These are phyloP conservation scores for Lolium rigidum DNA, from an alignment of 176 grass and related monocot genomes.

Conservation along the genomic window DNA sequence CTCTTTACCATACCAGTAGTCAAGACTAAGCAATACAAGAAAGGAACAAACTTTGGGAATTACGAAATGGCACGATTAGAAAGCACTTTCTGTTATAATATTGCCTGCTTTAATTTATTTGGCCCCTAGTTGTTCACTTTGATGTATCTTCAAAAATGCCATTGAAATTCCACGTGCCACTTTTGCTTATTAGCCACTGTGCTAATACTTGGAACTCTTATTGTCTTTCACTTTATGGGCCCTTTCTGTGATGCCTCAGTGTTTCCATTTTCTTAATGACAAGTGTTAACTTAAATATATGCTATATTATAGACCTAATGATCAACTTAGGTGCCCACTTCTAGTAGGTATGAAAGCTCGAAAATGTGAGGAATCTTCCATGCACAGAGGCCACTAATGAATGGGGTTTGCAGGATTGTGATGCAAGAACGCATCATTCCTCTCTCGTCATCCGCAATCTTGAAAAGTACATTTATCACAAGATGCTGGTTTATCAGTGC, in stretches of 20 bases:
- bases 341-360: slow-evolving; percentile 52
- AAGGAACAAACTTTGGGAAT: not conserved
- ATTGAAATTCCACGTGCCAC: slow-evolving; percentile 36
- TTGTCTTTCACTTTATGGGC: slow-evolving; percentile 42
- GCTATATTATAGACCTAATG: slow-evolving; percentile 66
- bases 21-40: slow-evolving; percentile 26
- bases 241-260: slow-evolving; percentile 54
- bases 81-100: slow-evolving; percentile 17
- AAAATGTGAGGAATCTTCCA: slow-evolving; percentile 74
- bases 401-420: slow-evolving; percentile 50
- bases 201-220: slow-evolving; percentile 45
- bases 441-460: slow-evolving; percentile 53
- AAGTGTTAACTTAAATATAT: slow-evolving; percentile 58
- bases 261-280: slow-evolving; percentile 53
- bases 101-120: slow-evolving; percentile 20
- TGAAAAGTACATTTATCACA: slow-evolving; percentile 42
- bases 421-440: slow-evolving; percentile 67
- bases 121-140: slow-evolving; percentile 13
- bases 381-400: slow-evolving; percentile 57
- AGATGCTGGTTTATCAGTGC: slow-evolving; percentile 40
- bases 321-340: slow-evolving; percentile 63
- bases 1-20: slow-evolving; percentile 22
- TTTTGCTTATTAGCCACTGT: slow-evolving; percentile 41
- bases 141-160: slow-evolving; percentile 33
- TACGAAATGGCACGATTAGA: slow-evolving; percentile 12